Conservation (phyloP, 371 early-diverging fungal species). For the Haplosporangium sp. region DNA sequence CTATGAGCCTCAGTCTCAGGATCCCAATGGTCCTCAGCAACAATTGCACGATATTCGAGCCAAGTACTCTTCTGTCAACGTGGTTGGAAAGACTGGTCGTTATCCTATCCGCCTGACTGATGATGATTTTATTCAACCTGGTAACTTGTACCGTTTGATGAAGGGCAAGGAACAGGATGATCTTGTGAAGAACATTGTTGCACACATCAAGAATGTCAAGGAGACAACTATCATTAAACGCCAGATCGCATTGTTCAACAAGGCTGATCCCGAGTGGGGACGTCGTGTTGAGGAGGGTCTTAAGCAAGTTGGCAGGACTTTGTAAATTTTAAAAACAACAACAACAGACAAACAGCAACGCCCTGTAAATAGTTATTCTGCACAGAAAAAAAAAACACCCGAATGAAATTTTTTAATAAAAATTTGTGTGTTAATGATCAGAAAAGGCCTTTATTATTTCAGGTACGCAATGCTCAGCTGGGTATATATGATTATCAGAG, state of each 20-base stretch:
- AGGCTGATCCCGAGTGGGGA: conserved; percentile 70
- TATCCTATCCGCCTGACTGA: conserved; percentile 65
- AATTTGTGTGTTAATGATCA: background rate
- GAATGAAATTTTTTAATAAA: background rate
- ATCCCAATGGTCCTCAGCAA: conserved; percentile 61
- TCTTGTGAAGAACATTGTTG: conserved; percentile 62
- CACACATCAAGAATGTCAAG: conserved; percentile 61
- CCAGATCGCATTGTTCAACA: conserved; percentile 67
- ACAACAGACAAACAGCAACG: background rate
- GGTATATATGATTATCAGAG: too few species aligned
- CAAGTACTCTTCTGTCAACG: conserved; percentile 16
- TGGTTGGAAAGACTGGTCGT: conserved; percentile 68
- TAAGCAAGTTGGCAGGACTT: conserved; percentile 26
- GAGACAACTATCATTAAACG: conserved; percentile 65
- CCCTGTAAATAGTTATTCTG: background rate
- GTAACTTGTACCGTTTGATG: conserved; percentile 62
- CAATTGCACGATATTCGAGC: conserved; percentile 36
- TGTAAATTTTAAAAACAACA: background rate
- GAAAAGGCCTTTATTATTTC: background rate
- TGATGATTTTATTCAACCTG: conserved; percentile 70
- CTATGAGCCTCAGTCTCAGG: conserved; percentile 74
- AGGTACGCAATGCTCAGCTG: too few species aligned
- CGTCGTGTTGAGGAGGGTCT: conserved; percentile 67
- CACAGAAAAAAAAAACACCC: background rate
- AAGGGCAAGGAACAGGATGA: conserved; percentile 61